Percentiles rank a stretch among this genome's conserved stretches.
phyloP scores from a whole-genome alignment of 2,329 filamentous ascomycete genomes.

The Ascochyta lentis region DNA sequence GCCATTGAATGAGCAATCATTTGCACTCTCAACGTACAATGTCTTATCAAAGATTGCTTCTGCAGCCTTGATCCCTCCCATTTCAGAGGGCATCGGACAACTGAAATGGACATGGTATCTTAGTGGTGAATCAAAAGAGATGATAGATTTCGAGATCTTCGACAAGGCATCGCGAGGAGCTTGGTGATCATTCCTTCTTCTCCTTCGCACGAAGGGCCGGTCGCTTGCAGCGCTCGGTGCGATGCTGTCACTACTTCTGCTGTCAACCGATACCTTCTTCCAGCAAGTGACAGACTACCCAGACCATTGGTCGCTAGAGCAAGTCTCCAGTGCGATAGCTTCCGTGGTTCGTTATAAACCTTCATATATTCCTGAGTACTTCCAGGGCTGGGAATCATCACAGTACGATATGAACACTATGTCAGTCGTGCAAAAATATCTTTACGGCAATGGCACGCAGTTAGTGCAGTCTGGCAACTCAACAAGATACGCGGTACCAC shows the following conservation, averaged over 20 bases:
- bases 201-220: slow-evolving; percentile 27
- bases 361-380: neutral
- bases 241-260: slow-evolving; percentile 9
- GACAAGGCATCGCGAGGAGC: slow-evolving; percentile 37
- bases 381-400: neutral
- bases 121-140: slow-evolving; percentile 22
- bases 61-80: slow-evolving; percentile 33
- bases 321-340: no score
- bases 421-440: neutral
- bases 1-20: slow-evolving; percentile 39
- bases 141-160: slow-evolving; percentile 42
- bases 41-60: slow-evolving; percentile 36
- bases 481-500: slow-evolving; percentile 31
- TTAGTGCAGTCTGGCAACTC: slow-evolving; percentile 31
- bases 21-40: slow-evolving; percentile 30
- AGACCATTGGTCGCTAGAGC: slow-evolving; percentile 8
- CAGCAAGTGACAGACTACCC: slow-evolving; percentile 36
- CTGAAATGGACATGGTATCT: slow-evolving; percentile 43
- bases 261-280: slow-evolving; percentile 41
- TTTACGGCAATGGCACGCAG: slow-evolving; percentile 31
- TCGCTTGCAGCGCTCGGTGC: slow-evolving; percentile 1
- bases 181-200: slow-evolving; percentile 29
- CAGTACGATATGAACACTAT: neutral
- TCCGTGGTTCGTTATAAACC: slow-evolving; percentile 16
- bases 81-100: slow-evolving; percentile 40